Evolutionary conservation across 306 rosid genomes (phyloP).

Genomic region (Cicer pinnatifidum): DNA sequence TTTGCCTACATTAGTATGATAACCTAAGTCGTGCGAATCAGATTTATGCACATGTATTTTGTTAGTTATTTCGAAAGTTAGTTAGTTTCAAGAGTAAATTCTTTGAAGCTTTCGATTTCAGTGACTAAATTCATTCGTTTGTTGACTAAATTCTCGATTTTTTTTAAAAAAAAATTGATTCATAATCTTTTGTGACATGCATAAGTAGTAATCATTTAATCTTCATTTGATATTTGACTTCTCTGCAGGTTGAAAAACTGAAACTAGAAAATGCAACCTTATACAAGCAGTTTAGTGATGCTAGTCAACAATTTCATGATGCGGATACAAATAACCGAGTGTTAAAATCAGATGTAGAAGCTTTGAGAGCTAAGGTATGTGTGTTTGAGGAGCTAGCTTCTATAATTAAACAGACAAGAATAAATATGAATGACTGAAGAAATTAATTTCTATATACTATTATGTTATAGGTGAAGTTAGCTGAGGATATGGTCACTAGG

Average conservation of each 20-base stretch:
- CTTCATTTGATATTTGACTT: slow-evolving; percentile 21
- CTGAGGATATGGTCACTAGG: slow-evolving; percentile 89
- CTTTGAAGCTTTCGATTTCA: no score
- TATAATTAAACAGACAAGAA: background rate
- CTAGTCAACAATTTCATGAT: slow-evolving; percentile 69
- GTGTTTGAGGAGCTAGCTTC: background rate
- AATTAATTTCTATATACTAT: slow-evolving; percentile 8
- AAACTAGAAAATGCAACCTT: slow-evolving; percentile 68
- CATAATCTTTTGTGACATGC: slow-evolving; percentile 2
- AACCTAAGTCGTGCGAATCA: no score
- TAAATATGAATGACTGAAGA: background rate
- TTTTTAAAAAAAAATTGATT: slow-evolving; percentile 22
- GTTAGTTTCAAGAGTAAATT: no score
- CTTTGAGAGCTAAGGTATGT: slow-evolving; percentile 89
- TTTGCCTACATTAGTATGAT: no score
- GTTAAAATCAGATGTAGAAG: slow-evolving; percentile 84
- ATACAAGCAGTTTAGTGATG: slow-evolving; percentile 61
- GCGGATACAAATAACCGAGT: slow-evolving; percentile 83
- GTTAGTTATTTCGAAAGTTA: no score
- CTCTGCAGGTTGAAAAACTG: slow-evolving; percentile 77
- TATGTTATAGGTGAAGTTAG: slow-evolving; percentile 74
- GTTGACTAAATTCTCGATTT: background rate
- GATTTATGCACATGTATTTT: no score
- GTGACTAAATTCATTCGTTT: background rate
- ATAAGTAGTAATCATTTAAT: background rate